Evolutionary conservation across 1,284 basidiomycete genomes (phyloP), one percentile per base, ranked within the genome.

Genomic region (Neotropicomus parvogracilis): DNA sequence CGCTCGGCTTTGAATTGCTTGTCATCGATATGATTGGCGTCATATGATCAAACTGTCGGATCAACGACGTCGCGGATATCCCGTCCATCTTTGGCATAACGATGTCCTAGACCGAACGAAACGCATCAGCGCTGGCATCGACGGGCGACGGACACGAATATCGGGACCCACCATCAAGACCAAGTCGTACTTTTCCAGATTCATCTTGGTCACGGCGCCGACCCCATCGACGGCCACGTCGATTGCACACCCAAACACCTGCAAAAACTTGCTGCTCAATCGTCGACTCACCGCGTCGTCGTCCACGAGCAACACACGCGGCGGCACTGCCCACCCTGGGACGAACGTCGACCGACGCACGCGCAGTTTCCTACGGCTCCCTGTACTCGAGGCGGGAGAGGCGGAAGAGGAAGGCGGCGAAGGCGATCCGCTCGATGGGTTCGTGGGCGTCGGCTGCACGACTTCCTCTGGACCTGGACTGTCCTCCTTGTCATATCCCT

Each of bases 11-110:
- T 44, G 89, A 91, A 67, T 95, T 97, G 62, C 85, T 88, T 46
- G 93, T 97, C 93, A 97, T 97, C 13, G 90, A 94, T 60, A 97
- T 97, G 66, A 97, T 97, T 3, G 95, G 95, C 40, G 95, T 98
- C 73, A 84, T 85, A 50, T 84, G 83, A 70, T 97, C 94, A 62
- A 97, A 97, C 70, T 94, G 90, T 13, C 95, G 78, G 59, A 97
- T 97, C 58, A 97, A 70, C 45, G 86, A 91, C 35, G 95, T 97
- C 9, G 95, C 94, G 17, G 85, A 86, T 19, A 95, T 81, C 44
- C 91, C 90, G 55, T 95, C 92, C 55, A 95, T 72, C 66, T 94
- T 92, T 9, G 92, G 92, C 92, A 95, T 95, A 46, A 94, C 88
- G 49, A 95, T 94, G 58, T 95, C 92, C 91, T 89, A 28, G 13